A percentile compares a stretch with the other conserved stretches of the same genome.
Evolutionary conservation across 2,329 filamentous ascomycete genomes (phyloP).

Genomic region (Sclerotiophoma versabilis): DNA sequence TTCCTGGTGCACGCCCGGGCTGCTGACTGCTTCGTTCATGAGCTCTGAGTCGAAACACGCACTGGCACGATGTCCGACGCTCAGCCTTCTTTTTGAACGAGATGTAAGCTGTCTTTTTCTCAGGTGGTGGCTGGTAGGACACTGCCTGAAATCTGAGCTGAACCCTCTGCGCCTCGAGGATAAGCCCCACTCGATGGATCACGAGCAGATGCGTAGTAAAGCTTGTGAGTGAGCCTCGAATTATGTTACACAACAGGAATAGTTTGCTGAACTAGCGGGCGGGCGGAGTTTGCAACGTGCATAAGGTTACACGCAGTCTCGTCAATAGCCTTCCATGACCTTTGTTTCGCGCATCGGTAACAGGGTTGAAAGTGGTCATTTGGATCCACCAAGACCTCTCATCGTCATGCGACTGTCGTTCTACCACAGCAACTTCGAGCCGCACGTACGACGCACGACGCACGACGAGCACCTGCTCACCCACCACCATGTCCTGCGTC

Average conservation of each 20-base stretch:
- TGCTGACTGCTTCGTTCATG: too few relatives aligned
- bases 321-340: background rate
- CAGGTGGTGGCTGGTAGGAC: background rate
- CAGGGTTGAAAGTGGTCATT: background rate
- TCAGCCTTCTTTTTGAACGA: too few relatives aligned
- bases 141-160: background rate
- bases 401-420: constrained; percentile 2
- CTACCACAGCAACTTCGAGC: background rate
- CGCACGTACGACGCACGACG: constrained; percentile 8
- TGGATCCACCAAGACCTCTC: background rate
- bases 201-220: background rate
- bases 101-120: too few relatives aligned
- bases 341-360: background rate
- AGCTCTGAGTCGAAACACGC: too few relatives aligned
- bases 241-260: constrained; percentile 4
- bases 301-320: constrained; percentile 9
- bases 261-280: background rate
- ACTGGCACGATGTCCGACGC: too few relatives aligned
- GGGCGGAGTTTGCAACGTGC: constrained; percentile 6
- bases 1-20: background rate
- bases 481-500: background rate
- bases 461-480: background rate
- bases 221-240: background rate
- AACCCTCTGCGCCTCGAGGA: background rate
- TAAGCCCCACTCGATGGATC: background rate